Conservation (phyloP, 768 basidiomycete genomes). For the Tulasnella sp. region DNA sequence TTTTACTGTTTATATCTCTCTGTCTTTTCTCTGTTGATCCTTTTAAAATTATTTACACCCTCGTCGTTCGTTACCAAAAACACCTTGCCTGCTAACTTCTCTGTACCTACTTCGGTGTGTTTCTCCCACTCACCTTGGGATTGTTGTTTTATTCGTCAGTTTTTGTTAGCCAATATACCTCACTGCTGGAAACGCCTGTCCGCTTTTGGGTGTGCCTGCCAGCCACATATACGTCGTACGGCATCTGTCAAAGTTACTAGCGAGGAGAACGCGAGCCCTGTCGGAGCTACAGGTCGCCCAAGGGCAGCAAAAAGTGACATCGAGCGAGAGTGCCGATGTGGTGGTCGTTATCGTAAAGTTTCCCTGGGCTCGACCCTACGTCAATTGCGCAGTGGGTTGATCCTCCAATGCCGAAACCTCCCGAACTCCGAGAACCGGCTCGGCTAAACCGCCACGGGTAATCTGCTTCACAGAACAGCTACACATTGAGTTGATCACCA, state of each 20-base stretch:
- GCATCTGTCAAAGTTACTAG: background rate
- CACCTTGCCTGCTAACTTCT: background rate
- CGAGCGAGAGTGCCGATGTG: background rate
- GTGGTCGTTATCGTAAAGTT: constrained; percentile 1
- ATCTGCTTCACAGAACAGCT: background rate
- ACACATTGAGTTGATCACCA: background rate
- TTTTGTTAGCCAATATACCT: background rate
- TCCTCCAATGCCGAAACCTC: constrained; percentile 8
- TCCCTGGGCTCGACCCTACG: constrained; percentile 15
- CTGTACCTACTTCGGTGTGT: background rate
- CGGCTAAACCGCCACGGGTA: background rate
- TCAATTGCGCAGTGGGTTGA: constrained; percentile 2
- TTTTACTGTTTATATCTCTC: constrained; percentile 1
- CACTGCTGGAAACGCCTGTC: background rate
- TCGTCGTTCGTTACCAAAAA: constrained; percentile 2
- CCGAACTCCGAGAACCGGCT: background rate
- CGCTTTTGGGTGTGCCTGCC: background rate
- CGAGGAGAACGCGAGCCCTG: background rate
- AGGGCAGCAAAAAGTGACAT: background rate
- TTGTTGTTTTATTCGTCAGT: background rate
- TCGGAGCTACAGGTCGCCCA: background rate
- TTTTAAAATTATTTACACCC: background rate
- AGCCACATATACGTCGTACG: background rate
- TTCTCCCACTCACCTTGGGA: background rate
- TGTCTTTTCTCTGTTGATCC: background rate